Conservation (phyloP, 441 rosid species). For the Pelargonium fulgidum region DNA sequence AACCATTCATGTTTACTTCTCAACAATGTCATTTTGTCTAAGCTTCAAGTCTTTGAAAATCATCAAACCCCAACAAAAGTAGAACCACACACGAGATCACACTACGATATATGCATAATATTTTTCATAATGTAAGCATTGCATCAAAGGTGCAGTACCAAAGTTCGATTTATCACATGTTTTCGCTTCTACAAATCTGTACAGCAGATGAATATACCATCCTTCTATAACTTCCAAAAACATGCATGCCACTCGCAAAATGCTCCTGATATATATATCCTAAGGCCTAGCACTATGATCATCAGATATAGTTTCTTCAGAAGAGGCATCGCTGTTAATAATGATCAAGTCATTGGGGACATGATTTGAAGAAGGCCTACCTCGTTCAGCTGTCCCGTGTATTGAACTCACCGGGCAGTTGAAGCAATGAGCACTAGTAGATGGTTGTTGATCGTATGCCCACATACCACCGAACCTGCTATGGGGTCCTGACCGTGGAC, state of each 20-base stretch:
- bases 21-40: too few species aligned
- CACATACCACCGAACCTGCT: not conserved
- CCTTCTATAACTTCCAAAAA: not conserved
- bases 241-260: not conserved
- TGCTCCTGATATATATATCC: constrained; percentile 1
- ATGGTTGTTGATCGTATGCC: constrained; percentile 14
- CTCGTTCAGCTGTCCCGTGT: constrained; percentile 15
- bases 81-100: not conserved
- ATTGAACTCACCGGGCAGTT: constrained; percentile 13
- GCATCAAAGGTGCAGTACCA: not conserved
- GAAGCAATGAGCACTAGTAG: constrained; percentile 13
- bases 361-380: constrained; percentile 9
- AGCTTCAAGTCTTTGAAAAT: too few species aligned
- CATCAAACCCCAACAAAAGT: not conserved
- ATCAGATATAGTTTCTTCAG: constrained; percentile 51
- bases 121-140: not conserved
- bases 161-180: not conserved
- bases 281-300: constrained; percentile 21
- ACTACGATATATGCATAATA: too few species aligned
- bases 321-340: constrained; percentile 40
- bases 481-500: constrained; percentile 10
- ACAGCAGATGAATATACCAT: not conserved
- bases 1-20: too few species aligned
- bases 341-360: constrained; percentile 26
- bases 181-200: constrained; percentile 9